Conservation (phyloP, 331 rosid genomes). For the Dryas integrifolia region DNA sequence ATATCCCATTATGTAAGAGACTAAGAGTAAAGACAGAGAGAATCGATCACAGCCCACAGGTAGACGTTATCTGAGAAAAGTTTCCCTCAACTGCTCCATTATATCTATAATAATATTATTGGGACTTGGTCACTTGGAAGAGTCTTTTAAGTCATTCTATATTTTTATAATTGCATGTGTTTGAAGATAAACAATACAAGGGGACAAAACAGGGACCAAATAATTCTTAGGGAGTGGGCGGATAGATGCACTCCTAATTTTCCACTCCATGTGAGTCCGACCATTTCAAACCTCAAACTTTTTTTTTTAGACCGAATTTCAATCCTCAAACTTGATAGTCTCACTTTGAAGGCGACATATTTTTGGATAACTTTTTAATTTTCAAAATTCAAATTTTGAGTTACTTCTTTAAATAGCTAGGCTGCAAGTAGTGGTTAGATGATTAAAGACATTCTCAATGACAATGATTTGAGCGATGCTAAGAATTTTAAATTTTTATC, state of each 20-base stretch:
- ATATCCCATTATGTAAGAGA: too few species aligned
- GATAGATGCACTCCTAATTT: background rate
- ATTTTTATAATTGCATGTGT: background rate
- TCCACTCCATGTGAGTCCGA: conserved; percentile 39
- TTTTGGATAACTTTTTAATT: conserved; percentile 1
- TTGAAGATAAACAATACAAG: background rate
- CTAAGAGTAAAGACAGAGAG: too few species aligned
- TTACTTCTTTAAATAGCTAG: background rate
- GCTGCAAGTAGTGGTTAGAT: background rate
- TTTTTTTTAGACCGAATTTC: background rate
- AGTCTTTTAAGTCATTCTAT: background rate
- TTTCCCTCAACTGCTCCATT: conserved; percentile 1
- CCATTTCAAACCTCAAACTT: conserved; percentile 23
- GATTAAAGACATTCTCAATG: background rate
- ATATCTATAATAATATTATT: background rate
- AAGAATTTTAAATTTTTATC: too few species aligned
- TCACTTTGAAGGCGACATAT: conserved; percentile 31
- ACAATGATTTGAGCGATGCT: background rate
- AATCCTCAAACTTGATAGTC: conserved; percentile 12
- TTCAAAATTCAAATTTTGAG: background rate
- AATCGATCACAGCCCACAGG: too few species aligned
- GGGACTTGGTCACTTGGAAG: background rate
- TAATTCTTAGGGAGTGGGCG: conserved; percentile 31
- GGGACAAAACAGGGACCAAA: conserved; percentile 19
- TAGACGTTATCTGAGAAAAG: background rate